Evolutionary conservation across 2,329 filamentous ascomycete species (phyloP).

Genomic region (Fusarium stilboides): DNA sequence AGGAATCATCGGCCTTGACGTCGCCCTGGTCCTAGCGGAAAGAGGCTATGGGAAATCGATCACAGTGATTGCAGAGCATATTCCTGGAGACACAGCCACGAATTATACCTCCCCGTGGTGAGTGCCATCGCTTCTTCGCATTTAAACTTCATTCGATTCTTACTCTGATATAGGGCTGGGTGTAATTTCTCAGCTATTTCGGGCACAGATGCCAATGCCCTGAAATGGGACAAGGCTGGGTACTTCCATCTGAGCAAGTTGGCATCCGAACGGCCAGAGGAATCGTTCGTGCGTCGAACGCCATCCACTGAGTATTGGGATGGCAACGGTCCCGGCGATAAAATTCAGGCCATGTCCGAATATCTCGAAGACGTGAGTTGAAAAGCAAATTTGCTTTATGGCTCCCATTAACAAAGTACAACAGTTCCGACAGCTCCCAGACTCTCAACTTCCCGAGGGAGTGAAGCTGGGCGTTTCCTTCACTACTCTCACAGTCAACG

Average conservation of each 20-base stretch:
- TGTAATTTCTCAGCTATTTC: conserved; percentile 63
- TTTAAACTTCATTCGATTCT: background rate
- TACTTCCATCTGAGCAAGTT: conserved; percentile 57
- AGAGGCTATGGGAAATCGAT: conserved; percentile 53
- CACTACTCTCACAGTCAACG: conserved; percentile 57
- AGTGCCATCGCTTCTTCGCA: background rate
- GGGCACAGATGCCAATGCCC: conserved; percentile 57
- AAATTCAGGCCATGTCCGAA: conserved; percentile 58
- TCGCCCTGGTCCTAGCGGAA: conserved; percentile 55
- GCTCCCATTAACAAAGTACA: no score
- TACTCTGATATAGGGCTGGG: conserved; percentile 54
- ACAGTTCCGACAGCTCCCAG: conserved; percentile 53
- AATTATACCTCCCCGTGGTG: conserved; percentile 61
- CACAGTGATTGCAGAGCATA: conserved; percentile 59
- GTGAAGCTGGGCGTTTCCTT: conserved; percentile 56
- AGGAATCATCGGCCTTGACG: conserved; percentile 59
- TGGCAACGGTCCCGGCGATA: conserved; percentile 55
- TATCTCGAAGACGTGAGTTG: conserved; percentile 59
- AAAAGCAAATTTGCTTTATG: no score
- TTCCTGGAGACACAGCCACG: conserved; percentile 58
- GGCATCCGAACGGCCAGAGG: conserved; percentile 50
- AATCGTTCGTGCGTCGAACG: conserved; percentile 56
- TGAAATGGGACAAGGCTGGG: conserved; percentile 59
- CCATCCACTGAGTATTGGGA: conserved; percentile 60
- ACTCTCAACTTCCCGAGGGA: conserved; percentile 50